Percentiles rank a stretch among this genome's conserved stretches.
These are phyloP conservation scores for Suillus alpinus DNA, from an alignment of 768 basidiomycete species.

Conservation along the genomic window DNA sequence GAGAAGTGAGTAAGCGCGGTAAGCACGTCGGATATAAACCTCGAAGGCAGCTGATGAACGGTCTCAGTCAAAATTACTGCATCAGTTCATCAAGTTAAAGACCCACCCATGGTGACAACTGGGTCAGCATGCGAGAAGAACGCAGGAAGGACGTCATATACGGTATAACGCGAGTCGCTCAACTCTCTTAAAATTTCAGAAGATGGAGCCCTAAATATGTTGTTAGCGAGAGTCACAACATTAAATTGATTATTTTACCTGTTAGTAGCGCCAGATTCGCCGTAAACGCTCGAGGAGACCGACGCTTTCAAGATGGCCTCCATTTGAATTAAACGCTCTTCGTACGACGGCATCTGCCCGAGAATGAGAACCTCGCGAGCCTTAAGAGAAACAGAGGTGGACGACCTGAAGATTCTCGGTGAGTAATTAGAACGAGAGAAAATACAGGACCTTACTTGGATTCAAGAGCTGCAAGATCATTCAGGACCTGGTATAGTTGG, in stretches of 20 bases:
- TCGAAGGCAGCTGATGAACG: conserved; percentile 76
- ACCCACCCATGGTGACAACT: conserved; percentile 77
- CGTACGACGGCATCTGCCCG: conserved; percentile 95
- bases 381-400: conserved; percentile 88
- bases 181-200: conserved; percentile 87
- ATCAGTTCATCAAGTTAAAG: not conserved
- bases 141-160: conserved; percentile 93
- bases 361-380: conserved; percentile 96
- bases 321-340: conserved; percentile 93
- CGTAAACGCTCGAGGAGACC: conserved; percentile 85
- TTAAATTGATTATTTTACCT: conserved; percentile 39
- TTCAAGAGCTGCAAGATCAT: conserved; percentile 82
- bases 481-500: conserved; percentile 71
- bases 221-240: conserved; percentile 7
- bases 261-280: conserved; percentile 66
- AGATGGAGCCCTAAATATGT: conserved; percentile 63
- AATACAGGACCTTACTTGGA: conserved; percentile 52
- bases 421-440: conserved; percentile 1
- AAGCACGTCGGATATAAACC: conserved; percentile 93
- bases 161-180: conserved; percentile 93
- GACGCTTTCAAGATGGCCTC: conserved; percentile 89
- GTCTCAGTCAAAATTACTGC: not conserved
- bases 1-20: conserved; percentile 88
- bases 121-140: conserved; percentile 91
- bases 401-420: conserved; percentile 54